phyloP scores from a whole-genome alignment of 805 yeast species.

The Kodamaea jinghongensis region DNA sequence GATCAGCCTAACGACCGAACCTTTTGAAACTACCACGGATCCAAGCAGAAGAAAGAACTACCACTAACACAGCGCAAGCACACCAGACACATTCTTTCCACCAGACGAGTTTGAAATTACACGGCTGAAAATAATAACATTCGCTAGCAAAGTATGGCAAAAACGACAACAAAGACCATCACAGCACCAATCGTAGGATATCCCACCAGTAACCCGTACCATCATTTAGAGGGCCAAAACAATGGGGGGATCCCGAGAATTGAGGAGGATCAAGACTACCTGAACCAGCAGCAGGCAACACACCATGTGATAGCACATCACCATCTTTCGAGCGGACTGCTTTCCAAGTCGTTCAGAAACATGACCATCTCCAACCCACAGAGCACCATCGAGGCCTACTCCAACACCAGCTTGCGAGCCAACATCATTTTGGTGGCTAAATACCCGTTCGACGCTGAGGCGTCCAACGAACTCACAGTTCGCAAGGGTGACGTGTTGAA shows the following conservation, averaged over 20 bases:
- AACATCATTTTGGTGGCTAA: constrained; percentile 46
- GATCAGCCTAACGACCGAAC: too few relatives aligned
- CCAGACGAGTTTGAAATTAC: too few relatives aligned
- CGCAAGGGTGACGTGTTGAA: constrained; percentile 52
- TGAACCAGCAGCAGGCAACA: constrained; percentile 3
- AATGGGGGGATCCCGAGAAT: neutral
- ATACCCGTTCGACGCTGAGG: constrained; percentile 44
- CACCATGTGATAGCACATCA: neutral
- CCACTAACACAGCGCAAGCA: too few relatives aligned
- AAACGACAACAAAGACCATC: constrained; percentile 8
- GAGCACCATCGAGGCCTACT: constrained; percentile 1
- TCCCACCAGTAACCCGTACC: constrained; percentile 1
- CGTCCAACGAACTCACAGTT: constrained; percentile 42
- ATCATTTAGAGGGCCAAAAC: constrained; percentile 5
- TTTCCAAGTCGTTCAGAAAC: constrained; percentile 4
- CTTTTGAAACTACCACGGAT: too few relatives aligned
- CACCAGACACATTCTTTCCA: too few relatives aligned
- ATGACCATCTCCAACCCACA: constrained; percentile 7
- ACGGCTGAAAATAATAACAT: too few relatives aligned
- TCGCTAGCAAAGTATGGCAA: constrained; percentile 2
- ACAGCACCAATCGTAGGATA: constrained; percentile 9
- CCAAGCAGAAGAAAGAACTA: too few relatives aligned
- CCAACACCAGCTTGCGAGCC: constrained; percentile 17
- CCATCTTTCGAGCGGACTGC: neutral
- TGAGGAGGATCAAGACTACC: neutral